Percentiles rank a stretch among this genome's conserved stretches.
These are phyloP conservation scores for Verticillium tricorpus DNA, from an alignment of 2,329 filamentous ascomycete genomes.

Conservation along the genomic window DNA sequence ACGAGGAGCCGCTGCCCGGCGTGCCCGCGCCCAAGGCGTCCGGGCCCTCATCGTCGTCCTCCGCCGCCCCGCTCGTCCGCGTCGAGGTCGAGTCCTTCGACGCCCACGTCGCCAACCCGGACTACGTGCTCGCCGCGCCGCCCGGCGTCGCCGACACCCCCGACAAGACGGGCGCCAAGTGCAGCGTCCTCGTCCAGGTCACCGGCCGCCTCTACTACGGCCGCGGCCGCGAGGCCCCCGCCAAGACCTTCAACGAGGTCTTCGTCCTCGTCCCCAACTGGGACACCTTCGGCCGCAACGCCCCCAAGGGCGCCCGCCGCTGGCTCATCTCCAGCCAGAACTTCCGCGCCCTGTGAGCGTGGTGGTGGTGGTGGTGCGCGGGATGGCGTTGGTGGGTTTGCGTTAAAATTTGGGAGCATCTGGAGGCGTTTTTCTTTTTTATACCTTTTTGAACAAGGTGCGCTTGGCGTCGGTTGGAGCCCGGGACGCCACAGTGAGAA, in stretches of 20 bases:
- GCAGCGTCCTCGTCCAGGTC: constrained; percentile 69
- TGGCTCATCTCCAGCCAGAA: constrained; percentile 71
- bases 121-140: constrained; percentile 54
- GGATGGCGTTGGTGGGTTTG: not conserved
- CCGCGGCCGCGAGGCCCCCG: constrained; percentile 54
- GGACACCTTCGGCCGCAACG: constrained; percentile 50
- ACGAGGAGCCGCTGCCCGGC: constrained; percentile 6
- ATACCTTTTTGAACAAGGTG: too few relatives aligned
- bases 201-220: constrained; percentile 69
- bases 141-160: constrained; percentile 32
- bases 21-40: not conserved
- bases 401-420: not conserved
- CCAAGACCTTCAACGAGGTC: constrained; percentile 72
- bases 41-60: not conserved
- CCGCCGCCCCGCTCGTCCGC: constrained; percentile 33
- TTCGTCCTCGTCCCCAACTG: constrained; percentile 78
- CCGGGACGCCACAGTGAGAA: too few relatives aligned
- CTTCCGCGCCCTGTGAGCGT: constrained; percentile 51
- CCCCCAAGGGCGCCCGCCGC: constrained; percentile 46
- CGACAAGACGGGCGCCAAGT: constrained; percentile 48
- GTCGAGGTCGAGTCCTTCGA: constrained; percentile 77
- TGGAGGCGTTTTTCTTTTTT: too few relatives aligned
- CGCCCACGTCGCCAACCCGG: constrained; percentile 71
- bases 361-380: not conserved
- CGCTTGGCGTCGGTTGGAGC: too few relatives aligned